phyloP scores from a whole-genome alignment of 345 rosid species.

The Gossypium sturtianum region DNA sequence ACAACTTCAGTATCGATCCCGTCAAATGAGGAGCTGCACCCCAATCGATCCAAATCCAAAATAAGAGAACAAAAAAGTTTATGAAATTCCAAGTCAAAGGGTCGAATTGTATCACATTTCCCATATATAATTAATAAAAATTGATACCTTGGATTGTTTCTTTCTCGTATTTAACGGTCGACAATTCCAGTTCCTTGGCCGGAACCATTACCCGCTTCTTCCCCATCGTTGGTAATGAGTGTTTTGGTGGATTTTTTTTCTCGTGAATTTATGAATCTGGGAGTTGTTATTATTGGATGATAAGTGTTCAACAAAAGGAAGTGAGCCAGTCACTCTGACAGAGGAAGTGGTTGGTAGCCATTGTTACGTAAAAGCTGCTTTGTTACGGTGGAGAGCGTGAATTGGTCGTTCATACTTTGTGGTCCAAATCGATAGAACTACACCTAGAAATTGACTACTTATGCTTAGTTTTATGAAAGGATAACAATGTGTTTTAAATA shows the following conservation, averaged over 20 bases:
- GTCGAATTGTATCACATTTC: background rate
- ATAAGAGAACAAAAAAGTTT: background rate
- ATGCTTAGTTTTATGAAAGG: too few species aligned
- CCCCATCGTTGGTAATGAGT: constrained; percentile 34
- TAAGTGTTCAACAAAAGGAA: background rate
- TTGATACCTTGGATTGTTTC: constrained; percentile 43
- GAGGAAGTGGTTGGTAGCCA: background rate
- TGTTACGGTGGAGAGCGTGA: background rate
- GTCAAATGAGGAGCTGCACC: constrained; percentile 73
- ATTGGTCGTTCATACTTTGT: background rate
- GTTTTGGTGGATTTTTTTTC: background rate
- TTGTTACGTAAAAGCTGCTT: background rate
- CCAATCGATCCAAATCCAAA: background rate
- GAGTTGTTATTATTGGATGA: background rate
- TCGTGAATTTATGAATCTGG: background rate
- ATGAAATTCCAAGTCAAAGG: constrained; percentile 5
- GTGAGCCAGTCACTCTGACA: background rate
- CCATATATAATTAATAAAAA: background rate
- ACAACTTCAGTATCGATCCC: constrained; percentile 52
- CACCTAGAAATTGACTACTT: too few species aligned
- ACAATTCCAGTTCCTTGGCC: constrained; percentile 47
- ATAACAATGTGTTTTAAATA: too few species aligned
- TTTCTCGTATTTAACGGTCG: constrained; percentile 44
- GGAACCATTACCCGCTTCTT: constrained; percentile 50
- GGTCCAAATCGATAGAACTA: background rate